Evolutionary conservation across 2,329 filamentous ascomycete species (phyloP).

Genomic region (Neofusicoccum sp.): DNA sequence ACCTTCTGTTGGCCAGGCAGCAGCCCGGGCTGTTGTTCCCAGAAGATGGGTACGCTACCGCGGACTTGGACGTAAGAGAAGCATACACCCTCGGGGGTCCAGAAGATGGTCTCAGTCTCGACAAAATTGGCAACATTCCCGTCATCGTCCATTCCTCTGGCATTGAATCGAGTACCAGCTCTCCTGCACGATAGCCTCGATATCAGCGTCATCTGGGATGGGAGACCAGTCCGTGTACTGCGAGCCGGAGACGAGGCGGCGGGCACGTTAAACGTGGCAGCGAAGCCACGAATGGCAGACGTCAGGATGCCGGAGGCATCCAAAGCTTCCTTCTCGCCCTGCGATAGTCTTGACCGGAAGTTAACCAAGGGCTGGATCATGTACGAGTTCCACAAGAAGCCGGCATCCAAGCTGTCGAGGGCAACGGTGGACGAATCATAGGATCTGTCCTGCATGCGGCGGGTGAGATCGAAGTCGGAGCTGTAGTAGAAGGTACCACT

Average conservation of each 20-base stretch:
- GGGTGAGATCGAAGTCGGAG: slow-evolving; percentile 96
- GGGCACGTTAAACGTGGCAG: slow-evolving; percentile 82
- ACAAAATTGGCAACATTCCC: slow-evolving; percentile 98
- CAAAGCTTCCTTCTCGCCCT: slow-evolving; percentile 74
- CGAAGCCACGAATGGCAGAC: slow-evolving; percentile 92
- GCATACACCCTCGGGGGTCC: slow-evolving; percentile 73
- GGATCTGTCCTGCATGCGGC: slow-evolving; percentile 84
- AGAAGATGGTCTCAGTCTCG: slow-evolving; percentile 94
- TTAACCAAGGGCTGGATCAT: slow-evolving; percentile 93
- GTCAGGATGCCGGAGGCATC: slow-evolving; percentile 87
- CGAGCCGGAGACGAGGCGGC: slow-evolving; percentile 73
- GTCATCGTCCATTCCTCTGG: slow-evolving; percentile 96
- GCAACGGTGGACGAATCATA: slow-evolving; percentile 79
- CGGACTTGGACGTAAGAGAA: slow-evolving; percentile 95
- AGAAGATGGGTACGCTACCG: slow-evolving; percentile 93
- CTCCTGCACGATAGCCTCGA: slow-evolving; percentile 87
- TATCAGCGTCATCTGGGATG: slow-evolving; percentile 84
- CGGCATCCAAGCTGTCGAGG: slow-evolving; percentile 88
- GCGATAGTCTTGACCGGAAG: slow-evolving; percentile 80
- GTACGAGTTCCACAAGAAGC: slow-evolving; percentile 96
- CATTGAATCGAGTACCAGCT: slow-evolving; percentile 94
- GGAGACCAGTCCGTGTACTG: slow-evolving; percentile 67
- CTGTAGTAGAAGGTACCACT: slow-evolving; percentile 98
- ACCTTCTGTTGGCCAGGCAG: slow-evolving; percentile 95
- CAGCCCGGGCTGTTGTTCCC: slow-evolving; percentile 89